phyloP scores from a whole-genome alignment of 192 early-diverging fungal genomes.

The Podila epicladia region DNA sequence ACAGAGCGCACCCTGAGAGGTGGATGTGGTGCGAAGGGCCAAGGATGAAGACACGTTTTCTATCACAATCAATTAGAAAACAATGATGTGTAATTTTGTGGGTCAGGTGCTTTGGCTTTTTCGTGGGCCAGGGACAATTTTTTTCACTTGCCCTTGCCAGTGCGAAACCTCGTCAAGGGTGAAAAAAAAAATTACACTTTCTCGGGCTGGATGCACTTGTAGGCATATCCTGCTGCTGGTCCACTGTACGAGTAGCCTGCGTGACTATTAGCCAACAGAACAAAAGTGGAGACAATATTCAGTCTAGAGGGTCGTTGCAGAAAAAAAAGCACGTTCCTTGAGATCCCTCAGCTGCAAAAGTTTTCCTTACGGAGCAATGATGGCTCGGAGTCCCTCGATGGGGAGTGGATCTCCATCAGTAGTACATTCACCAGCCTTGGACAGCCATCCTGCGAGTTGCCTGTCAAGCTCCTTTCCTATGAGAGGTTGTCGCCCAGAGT shows the following conservation, averaged over 20 bases:
- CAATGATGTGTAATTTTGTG: not conserved
- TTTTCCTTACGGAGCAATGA: conserved; percentile 79
- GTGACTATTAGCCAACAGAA: conserved; percentile 65
- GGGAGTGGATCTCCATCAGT: conserved; percentile 50
- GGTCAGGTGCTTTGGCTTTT: not conserved
- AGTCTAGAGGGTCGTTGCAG: not conserved
- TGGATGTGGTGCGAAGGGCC: conserved; percentile 95
- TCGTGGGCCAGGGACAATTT: too few species aligned
- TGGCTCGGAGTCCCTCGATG: conserved; percentile 61
- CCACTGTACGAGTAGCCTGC: conserved; percentile 94
- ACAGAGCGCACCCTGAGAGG: conserved; percentile 82
- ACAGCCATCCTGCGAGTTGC: conserved; percentile 64
- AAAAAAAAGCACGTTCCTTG: not conserved
- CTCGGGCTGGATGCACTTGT: conserved; percentile 72
- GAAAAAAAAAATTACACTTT: conserved; percentile 55
- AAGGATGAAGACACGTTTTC: conserved; percentile 88
- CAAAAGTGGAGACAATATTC: not conserved
- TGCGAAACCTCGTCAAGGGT: not conserved
- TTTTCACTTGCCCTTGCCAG: too few species aligned
- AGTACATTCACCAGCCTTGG: conserved; percentile 44
- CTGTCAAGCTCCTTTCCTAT: conserved; percentile 53
- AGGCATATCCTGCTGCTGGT: conserved; percentile 90
- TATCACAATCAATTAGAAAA: conserved; percentile 8
- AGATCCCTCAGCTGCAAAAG: not conserved
- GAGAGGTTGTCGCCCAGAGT: too few species aligned